Conservation (phyloP, 2,329 filamentous ascomycete species). For the Plectosphaerella sp. region DNA sequence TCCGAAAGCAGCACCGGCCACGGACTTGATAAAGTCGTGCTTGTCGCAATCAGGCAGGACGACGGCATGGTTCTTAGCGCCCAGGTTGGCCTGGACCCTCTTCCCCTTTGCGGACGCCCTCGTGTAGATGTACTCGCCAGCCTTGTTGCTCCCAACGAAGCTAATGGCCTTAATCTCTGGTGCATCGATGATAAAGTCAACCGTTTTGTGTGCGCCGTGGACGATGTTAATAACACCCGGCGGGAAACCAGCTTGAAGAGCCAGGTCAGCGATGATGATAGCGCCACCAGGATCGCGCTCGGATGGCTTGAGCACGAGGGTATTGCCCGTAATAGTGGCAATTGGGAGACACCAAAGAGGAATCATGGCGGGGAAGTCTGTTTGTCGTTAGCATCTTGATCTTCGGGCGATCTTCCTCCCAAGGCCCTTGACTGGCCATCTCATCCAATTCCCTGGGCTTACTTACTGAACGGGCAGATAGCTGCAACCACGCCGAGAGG, state of each 20-base stretch:
- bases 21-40: constrained; percentile 62
- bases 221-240: constrained; percentile 63
- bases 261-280: constrained; percentile 58
- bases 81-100: constrained; percentile 64
- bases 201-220: constrained; percentile 59
- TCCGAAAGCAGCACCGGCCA: constrained; percentile 63
- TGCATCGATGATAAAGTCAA: constrained; percentile 66
- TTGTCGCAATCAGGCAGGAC: constrained; percentile 66
- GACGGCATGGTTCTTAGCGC: constrained; percentile 65
- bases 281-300: constrained; percentile 57
- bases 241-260: constrained; percentile 56
- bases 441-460: too few species aligned
- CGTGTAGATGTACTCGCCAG: constrained; percentile 64
- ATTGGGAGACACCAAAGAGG: constrained; percentile 74
- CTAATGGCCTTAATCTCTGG: constrained; percentile 65
- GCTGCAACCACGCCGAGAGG: constrained; percentile 66
- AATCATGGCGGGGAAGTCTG: constrained; percentile 75
- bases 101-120: constrained; percentile 67
- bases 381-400: too few species aligned
- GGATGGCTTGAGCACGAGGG: constrained; percentile 60
- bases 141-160: constrained; percentile 65
- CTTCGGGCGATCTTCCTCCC: background rate
- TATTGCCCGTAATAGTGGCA: constrained; percentile 68
- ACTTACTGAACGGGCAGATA: constrained; percentile 66
- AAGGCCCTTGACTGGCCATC: too few species aligned